Evolutionary conservation across 441 rosid genomes (phyloP).

Genomic region (Corymbia calophylla): DNA sequence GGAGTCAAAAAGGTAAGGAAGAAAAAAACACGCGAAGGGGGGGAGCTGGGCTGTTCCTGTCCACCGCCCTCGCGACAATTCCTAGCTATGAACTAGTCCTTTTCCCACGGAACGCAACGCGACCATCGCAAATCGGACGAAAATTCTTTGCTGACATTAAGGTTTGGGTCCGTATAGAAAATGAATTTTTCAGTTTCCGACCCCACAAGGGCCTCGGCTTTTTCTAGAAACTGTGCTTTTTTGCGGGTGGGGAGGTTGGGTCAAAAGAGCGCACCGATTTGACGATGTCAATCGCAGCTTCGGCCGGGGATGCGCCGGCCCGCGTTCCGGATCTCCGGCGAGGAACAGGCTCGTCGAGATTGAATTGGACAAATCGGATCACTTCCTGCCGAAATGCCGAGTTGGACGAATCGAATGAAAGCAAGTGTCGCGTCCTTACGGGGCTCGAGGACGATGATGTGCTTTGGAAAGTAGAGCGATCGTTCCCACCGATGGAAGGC

Average conservation of each 20-base stretch:
- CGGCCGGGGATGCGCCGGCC: neutral
- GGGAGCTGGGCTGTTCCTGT: neutral
- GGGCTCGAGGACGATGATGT: neutral
- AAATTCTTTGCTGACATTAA: neutral
- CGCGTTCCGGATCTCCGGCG: neutral
- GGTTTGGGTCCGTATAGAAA: neutral
- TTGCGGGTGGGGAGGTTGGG: rapidly evolving
- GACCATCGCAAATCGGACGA: neutral
- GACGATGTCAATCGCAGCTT: neutral
- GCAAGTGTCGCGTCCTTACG: neutral
- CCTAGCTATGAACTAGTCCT: neutral
- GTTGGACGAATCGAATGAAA: neutral
- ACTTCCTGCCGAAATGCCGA: neutral
- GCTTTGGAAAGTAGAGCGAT: neutral
- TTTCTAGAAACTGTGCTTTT: neutral
- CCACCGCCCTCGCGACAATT: neutral
- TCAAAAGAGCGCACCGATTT: neutral
- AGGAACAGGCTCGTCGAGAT: neutral
- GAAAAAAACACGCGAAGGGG: neutral
- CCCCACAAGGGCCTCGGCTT: neutral
- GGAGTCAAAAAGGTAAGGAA: neutral
- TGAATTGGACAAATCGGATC: neutral
- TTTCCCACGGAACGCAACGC: neutral
- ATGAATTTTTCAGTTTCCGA: neutral
- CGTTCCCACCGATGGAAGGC: neutral